A percentile compares a stretch with the other conserved stretches of the same genome.
Conservation (phyloP, 805 yeast species). For the Ogataea corticis region DNA sequence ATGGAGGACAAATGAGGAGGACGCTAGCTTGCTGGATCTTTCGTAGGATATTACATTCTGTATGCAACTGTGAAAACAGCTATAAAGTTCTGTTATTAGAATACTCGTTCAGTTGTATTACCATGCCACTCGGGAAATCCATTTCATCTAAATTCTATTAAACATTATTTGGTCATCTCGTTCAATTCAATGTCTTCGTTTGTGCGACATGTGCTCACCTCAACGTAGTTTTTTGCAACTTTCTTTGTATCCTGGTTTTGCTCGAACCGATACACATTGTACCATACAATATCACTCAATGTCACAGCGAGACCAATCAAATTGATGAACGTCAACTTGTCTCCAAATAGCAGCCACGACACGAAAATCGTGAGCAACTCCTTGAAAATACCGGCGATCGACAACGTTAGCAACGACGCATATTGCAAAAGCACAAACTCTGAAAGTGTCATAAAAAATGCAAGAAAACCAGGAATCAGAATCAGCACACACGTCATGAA, state of each 20-base stretch:
- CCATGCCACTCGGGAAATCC: no score
- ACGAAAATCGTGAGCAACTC: conserved; percentile 81
- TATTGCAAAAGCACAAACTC: conserved; percentile 82
- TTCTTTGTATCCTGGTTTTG: conserved; percentile 22
- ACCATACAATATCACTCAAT: conserved; percentile 76
- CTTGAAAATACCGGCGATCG: conserved; percentile 91
- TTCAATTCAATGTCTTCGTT: conserved; percentile 19
- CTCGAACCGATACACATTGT: conserved; percentile 64
- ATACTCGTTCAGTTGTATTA: no score
- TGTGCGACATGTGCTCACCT: no score
- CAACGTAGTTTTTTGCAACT: conserved; percentile 5
- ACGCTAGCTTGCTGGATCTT: no score
- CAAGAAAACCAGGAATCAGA: conserved; percentile 80
- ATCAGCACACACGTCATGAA: conserved; percentile 56
- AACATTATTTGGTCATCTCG: conserved; percentile 11
- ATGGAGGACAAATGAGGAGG: conserved; percentile 14
- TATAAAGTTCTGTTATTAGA: no score
- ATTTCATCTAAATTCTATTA: no score
- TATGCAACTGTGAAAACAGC: no score
- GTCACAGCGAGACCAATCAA: conserved; percentile 74
- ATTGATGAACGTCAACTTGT: conserved; percentile 65
- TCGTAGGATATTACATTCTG: no score
- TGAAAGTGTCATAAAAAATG: conserved; percentile 85
- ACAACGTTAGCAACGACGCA: conserved; percentile 81
- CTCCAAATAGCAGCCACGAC: conserved; percentile 72